Percentiles rank a stretch among this genome's conserved stretches.
Conservation (phyloP, 2,329 filamentous ascomycete species). For the Colletotrichum brevisporum region DNA sequence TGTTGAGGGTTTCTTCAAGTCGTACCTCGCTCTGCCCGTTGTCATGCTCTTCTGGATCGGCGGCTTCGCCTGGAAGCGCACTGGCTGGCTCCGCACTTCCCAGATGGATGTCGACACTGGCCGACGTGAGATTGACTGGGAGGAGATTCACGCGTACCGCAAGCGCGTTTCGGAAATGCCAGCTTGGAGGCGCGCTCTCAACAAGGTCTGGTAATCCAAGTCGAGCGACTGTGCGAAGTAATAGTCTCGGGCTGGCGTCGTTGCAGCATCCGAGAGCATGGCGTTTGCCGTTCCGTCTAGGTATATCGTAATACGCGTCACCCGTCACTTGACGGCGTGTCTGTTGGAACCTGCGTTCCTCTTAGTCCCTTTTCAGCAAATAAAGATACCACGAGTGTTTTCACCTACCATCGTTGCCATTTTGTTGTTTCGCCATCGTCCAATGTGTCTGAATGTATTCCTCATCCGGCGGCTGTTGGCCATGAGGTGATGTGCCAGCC, state of each 20-base stretch:
- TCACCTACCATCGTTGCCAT: background rate
- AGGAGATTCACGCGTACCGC: slow-evolving; percentile 71
- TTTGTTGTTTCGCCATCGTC: background rate
- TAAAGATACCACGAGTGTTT: slow-evolving; percentile 38
- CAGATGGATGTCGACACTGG: slow-evolving; percentile 79
- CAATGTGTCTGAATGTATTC: background rate
- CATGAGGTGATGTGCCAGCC: background rate
- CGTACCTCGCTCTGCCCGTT: slow-evolving; percentile 68
- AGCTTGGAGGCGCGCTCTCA: slow-evolving; percentile 57
- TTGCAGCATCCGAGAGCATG: background rate
- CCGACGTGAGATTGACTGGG: slow-evolving; percentile 76
- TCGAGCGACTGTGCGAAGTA: background rate
- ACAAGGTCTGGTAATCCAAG: slow-evolving; percentile 23
- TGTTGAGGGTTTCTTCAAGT: slow-evolving; percentile 67
- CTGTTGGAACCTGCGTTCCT: slow-evolving; percentile 5
- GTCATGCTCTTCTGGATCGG: slow-evolving; percentile 67
- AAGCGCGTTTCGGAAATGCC: slow-evolving; percentile 65
- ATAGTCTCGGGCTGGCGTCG: background rate
- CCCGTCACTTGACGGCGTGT: background rate
- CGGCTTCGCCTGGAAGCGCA: slow-evolving; percentile 76
- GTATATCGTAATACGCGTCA: slow-evolving; percentile 13
- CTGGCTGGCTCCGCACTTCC: slow-evolving; percentile 70
- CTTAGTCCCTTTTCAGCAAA: slow-evolving; percentile 27
- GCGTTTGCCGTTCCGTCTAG: slow-evolving; percentile 13
- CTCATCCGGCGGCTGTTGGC: background rate